Percentiles rank a stretch among this genome's conserved stretches.
phyloP scores from a whole-genome alignment of 192 early-diverging fungal genomes.

The Backusella parvicylindrica region DNA sequence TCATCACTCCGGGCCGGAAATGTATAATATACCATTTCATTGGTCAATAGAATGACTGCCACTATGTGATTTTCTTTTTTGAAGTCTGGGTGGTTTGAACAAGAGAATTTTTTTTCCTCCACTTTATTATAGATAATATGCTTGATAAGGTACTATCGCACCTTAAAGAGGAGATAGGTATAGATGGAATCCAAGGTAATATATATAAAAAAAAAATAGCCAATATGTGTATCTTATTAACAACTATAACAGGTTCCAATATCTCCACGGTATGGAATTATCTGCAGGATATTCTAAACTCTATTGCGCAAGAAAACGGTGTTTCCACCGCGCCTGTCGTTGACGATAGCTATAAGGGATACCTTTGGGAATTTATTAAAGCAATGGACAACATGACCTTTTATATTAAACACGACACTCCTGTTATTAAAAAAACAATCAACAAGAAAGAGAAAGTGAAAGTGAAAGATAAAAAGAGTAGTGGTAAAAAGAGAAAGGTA shows the following conservation, averaged over 20 bases:
- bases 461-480: neutral
- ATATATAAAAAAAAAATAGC: neutral
- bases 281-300: neutral
- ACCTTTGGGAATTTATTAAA: constrained; percentile 9
- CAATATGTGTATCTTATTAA: neutral
- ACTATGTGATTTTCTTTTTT: neutral
- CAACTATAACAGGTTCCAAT: neutral
- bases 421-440: neutral
- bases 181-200: constrained; percentile 17
- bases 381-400: neutral
- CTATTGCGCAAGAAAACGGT: neutral
- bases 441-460: neutral
- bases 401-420: neutral
- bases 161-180: constrained; percentile 22
- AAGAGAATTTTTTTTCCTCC: neutral
- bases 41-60: neutral
- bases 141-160: constrained; percentile 17
- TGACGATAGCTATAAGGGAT: constrained; percentile 11
- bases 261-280: constrained; percentile 7
- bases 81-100: neutral
- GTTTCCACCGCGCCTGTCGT: neutral
- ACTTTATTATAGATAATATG: neutral
- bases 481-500: neutral
- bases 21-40: no score
- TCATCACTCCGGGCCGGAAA: no score